Conservation (phyloP, 73 alveolate species). For the Tetrahymena malaccensis region DNA sequence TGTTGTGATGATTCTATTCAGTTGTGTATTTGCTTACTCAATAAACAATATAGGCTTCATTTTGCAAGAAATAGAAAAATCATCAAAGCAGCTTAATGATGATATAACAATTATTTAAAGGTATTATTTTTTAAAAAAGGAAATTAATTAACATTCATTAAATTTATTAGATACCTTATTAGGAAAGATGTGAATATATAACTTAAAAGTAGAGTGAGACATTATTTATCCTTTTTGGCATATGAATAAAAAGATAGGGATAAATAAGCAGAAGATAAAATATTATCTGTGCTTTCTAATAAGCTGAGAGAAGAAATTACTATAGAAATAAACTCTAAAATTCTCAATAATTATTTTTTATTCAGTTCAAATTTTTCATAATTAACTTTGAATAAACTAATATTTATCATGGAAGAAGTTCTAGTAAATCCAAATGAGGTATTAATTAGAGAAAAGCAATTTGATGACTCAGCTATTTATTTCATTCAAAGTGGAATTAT, state of each 20-base stretch:
- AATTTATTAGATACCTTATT: background rate
- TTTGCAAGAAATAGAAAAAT: conserved; percentile 7
- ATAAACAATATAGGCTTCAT: conserved; percentile 31
- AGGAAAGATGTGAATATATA: background rate
- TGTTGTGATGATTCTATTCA: conserved; percentile 60
- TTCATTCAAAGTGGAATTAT: background rate
- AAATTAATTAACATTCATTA: background rate
- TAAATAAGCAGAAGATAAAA: background rate
- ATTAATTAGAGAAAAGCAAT: background rate
- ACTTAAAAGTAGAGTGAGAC: background rate
- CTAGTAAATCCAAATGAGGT: background rate
- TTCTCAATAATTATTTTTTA: background rate
- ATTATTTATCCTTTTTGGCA: background rate
- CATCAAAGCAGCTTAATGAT: background rate
- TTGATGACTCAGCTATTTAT: background rate
- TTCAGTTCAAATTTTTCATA: background rate
- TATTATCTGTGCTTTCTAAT: background rate
- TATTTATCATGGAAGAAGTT: background rate
- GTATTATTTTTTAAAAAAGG: background rate
- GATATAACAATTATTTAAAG: background rate
- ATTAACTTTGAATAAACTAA: background rate
- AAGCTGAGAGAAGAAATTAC: background rate
- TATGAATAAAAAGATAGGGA: background rate
- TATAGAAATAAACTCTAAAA: background rate
- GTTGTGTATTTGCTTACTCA: conserved; percentile 37